Evolutionary conservation across 805 yeast genomes (phyloP), one percentile per base, ranked within the genome.

Genomic region (Candida koratica): DNA sequence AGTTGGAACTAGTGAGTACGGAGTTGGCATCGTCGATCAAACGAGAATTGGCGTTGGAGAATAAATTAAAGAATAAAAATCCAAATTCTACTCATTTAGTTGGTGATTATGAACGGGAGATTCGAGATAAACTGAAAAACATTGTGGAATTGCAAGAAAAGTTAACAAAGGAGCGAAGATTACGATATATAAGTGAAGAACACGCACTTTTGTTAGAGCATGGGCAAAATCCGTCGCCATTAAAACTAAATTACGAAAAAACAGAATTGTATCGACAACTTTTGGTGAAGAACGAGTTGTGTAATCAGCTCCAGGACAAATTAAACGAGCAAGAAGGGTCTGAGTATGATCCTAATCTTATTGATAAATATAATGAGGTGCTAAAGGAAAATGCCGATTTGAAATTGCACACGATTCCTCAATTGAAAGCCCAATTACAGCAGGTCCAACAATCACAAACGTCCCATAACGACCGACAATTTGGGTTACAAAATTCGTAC

Each of bases 21-120:
- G 94, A 84, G 49, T 63, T 84, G 33, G 89, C 88, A 0, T 75
- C 75, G 16, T 79, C 89, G 0, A 81, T 84, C 30, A 72, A 75
- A 36, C 62, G 93, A 26, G 94, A 84, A 52, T 63, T 82, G n/a
- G 53, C 64, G 13, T 52, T 84, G 29, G 88, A 81, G 48, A 61
- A 62, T 32, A 65, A 59, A 28, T 37, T 76, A 17, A 54, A 55
- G 25, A 31, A 31, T 25, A 20, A 25, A 17, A 10, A 7, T n/a
- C 16, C 31, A n/a, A 20, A 25, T 18, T 16, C 25, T 10, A n/a
- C 29, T 2, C 7, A 11, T 10, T 22, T 16, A 5, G 8, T 31
- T 3, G 27, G 27, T 4, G 44, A 40, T 20, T 49, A 84, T 40
- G 73, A 79, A 25, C 73, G 71, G 30, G 71, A 73, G 42, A 52